These are phyloP conservation scores for Saccharomycopsis vini DNA, from an alignment of 805 yeast species.

Conservation along the genomic window DNA sequence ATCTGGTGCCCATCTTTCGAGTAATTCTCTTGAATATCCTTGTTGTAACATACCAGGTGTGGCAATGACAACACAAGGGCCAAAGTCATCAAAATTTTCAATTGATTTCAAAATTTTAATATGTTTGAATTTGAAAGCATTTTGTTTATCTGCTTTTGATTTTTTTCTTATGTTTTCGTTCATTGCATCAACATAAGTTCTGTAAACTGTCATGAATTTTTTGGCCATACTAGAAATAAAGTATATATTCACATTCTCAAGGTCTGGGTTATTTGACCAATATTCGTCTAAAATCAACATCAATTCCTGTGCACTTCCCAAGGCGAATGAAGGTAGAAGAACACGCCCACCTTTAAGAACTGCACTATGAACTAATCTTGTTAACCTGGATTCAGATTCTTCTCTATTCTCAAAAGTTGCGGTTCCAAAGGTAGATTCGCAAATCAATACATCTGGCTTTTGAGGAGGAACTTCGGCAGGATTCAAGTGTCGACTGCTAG, in stretches of 20 bases:
- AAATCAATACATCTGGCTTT: conserved; percentile 81
- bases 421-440: conserved; percentile 96
- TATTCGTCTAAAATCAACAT: conserved; percentile 87
- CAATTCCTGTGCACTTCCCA: conserved; percentile 94
- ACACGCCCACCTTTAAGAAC: conserved; percentile 85
- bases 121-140: conserved; percentile 86
- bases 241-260: conserved; percentile 73
- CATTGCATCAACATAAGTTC: conserved; percentile 95
- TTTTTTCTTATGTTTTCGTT: conserved; percentile 76
- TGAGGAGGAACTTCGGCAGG: conserved; percentile 89
- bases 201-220: conserved; percentile 95
- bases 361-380: conserved; percentile 76
- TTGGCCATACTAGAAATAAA: conserved; percentile 91
- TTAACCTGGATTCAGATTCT: conserved; percentile 76
- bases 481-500: conserved; percentile 89
- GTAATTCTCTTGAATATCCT: conserved; percentile 83
- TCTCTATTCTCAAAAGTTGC: conserved; percentile 89
- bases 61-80: conserved; percentile 93
- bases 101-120: conserved; percentile 71
- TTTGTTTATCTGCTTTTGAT: conserved; percentile 68
- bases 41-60: conserved; percentile 98
- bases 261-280: conserved; percentile 78
- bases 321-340: conserved; percentile 86
- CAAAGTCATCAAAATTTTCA: conserved; percentile 83
- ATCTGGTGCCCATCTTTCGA: conserved; percentile 97